These are phyloP conservation scores for Leptomonas seymouri DNA, from an alignment of 208 protist genomes.

Conservation along the genomic window DNA sequence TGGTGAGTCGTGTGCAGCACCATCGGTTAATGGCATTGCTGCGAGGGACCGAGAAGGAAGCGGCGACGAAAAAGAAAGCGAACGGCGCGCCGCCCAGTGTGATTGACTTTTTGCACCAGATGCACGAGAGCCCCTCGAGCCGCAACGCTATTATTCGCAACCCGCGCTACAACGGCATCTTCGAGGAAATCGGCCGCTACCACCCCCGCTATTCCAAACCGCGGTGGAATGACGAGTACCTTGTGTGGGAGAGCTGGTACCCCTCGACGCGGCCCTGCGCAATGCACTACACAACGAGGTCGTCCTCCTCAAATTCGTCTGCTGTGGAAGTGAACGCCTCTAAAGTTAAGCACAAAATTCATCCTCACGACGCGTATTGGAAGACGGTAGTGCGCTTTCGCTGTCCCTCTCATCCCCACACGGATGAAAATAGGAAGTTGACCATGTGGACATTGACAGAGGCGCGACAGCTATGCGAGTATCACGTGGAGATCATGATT, in stretches of 20 bases:
- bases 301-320: not conserved
- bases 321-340: not conserved
- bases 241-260: conserved; percentile 73
- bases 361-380: conserved; percentile 45
- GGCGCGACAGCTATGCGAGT: conserved; percentile 61
- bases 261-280: conserved; percentile 44
- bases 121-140: conserved; percentile 23
- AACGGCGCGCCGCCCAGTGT: not conserved
- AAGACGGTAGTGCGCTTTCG: conserved; percentile 69
- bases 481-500: conserved; percentile 62
- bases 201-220: conserved; percentile 44
- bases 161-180: conserved; percentile 30
- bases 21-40: conserved; percentile 30
- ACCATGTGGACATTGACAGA: conserved; percentile 69
- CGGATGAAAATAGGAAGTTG: not conserved
- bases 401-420: conserved; percentile 29
- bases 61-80: not conserved
- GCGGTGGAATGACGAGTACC: conserved; percentile 55
- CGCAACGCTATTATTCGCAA: conserved; percentile 28
- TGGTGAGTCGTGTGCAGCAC: conserved; percentile 59
- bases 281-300: conserved; percentile 34
- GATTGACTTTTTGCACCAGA: conserved; percentile 37
- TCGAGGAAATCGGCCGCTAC: conserved; percentile 65
- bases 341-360: not conserved
- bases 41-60: not conserved